A percentile compares a stretch with the other conserved stretches of the same genome.
phyloP scores from a whole-genome alignment of 768 basidiomycete species.

The Russula compacta region DNA sequence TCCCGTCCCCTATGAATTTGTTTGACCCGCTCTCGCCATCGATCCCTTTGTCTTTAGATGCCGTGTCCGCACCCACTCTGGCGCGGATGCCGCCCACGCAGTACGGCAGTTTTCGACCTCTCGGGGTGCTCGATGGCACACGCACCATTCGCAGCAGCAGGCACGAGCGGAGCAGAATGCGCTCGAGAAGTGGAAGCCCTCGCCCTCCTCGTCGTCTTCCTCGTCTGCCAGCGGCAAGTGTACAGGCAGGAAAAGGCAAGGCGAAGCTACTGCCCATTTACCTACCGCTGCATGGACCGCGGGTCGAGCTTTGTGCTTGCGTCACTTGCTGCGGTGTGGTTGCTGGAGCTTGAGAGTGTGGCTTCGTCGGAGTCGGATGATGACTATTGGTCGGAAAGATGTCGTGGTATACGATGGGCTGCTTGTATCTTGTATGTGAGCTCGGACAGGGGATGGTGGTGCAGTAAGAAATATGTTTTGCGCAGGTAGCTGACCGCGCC shows the following conservation, averaged over 20 bases:
- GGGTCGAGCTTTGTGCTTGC: conserved; percentile 80
- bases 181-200: conserved; percentile 40
- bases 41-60: too few species aligned
- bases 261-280: conserved; percentile 62
- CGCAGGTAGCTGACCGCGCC: too few species aligned
- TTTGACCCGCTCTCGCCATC: conserved; percentile 23
- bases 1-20: background rate
- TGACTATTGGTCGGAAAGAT: background rate
- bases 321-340: conserved; percentile 75
- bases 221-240: conserved; percentile 24
- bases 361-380: conserved; percentile 10
- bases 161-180: conserved; percentile 46
- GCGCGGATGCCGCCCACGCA: conserved; percentile 2
- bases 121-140: conserved; percentile 52
- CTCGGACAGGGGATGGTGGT: background rate
- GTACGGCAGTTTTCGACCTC: conserved; percentile 30
- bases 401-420: background rate
- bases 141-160: conserved; percentile 59
- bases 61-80: background rate
- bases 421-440: background rate
- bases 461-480: background rate
- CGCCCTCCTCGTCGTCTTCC: conserved; percentile 9
- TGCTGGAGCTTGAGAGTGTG: conserved; percentile 55
- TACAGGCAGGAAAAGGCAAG: conserved; percentile 26
- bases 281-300: conserved; percentile 77